A percentile compares a stretch with the other conserved stretches of the same genome.
Conservation (phyloP, 1,284 basidiomycete genomes). For the Termitomyces sp. region DNA sequence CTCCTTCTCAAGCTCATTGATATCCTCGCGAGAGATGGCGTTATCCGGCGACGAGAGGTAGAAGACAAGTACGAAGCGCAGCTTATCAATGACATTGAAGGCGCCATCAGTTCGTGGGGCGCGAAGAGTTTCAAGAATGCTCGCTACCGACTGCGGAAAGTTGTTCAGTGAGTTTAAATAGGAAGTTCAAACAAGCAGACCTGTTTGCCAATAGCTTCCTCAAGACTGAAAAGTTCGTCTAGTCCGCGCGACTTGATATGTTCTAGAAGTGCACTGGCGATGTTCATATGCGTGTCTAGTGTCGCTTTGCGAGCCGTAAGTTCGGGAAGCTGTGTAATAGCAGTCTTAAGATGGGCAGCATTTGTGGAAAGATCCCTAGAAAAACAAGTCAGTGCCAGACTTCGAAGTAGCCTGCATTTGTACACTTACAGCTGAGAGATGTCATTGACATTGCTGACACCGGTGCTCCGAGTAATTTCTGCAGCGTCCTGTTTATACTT, state of each 20-base stretch:
- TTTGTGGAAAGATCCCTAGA: constrained; percentile 88
- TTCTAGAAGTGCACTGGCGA: constrained; percentile 92
- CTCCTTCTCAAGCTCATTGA: constrained; percentile 84
- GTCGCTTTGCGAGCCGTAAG: constrained; percentile 95
- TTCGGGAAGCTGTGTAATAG: constrained; percentile 97
- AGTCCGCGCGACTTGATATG: constrained; percentile 94
- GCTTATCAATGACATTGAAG: constrained; percentile 81
- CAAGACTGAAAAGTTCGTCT: constrained; percentile 95
- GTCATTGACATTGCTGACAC: constrained; percentile 94
- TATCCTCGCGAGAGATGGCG: constrained; percentile 79
- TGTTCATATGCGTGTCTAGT: constrained; percentile 99
- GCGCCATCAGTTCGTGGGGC: constrained; percentile 58
- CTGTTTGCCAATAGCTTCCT: constrained; percentile 87
- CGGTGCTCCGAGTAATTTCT: constrained; percentile 94
- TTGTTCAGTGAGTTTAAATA: not conserved
- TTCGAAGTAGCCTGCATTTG: constrained; percentile 4
- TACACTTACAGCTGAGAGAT: constrained; percentile 80
- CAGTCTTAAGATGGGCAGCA: constrained; percentile 93
- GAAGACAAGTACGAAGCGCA: constrained; percentile 91
- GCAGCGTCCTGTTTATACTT: constrained; percentile 97
- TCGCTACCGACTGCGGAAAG: constrained; percentile 59
- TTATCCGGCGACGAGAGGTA: constrained; percentile 86
- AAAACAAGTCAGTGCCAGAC: constrained; percentile 1
- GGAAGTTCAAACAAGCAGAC: constrained; percentile 29
- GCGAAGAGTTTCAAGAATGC: constrained; percentile 80